Conservation (phyloP, 2,329 filamentous ascomycete genomes). For the Apiospora sp. region DNA sequence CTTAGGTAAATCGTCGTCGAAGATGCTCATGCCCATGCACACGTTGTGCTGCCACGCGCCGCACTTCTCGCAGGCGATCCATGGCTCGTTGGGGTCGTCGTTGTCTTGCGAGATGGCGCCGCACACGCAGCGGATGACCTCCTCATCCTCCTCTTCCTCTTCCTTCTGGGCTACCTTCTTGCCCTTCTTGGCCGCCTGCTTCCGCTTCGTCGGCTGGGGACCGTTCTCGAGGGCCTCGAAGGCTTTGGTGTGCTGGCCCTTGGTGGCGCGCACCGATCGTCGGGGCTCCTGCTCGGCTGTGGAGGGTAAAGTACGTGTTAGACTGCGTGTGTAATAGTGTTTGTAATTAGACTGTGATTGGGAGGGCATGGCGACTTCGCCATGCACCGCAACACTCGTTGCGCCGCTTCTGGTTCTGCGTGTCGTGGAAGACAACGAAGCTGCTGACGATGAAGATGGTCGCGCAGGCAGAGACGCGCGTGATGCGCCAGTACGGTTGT, state of each 20-base stretch:
- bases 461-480: constrained; percentile 16
- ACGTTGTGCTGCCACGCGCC: constrained; percentile 97
- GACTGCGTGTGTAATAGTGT: constrained; percentile 27
- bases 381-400: not conserved
- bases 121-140: constrained; percentile 89
- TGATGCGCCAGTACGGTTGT: constrained; percentile 29
- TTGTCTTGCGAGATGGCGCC: constrained; percentile 84
- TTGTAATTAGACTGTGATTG: not conserved
- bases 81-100: constrained; percentile 79
- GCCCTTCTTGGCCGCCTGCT: constrained; percentile 58
- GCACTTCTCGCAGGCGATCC: constrained; percentile 96
- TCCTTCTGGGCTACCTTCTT: constrained; percentile 68
- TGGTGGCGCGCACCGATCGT: constrained; percentile 94
- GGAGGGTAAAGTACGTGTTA: constrained; percentile 34
- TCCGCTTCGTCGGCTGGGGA: constrained; percentile 60
- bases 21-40: constrained; percentile 86
- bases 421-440: not conserved
- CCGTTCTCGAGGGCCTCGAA: constrained; percentile 77
- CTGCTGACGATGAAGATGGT: constrained; percentile 21
- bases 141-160: constrained; percentile 62
- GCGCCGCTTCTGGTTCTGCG: not conserved
- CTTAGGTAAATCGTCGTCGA: constrained; percentile 79
- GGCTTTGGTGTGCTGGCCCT: constrained; percentile 92
- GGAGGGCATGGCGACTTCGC: constrained; percentile 5
- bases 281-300: constrained; percentile 75